Evolutionary conservation across 129 eudicot species (phyloP).

Genomic region (Saposhnikovia divaricata): DNA sequence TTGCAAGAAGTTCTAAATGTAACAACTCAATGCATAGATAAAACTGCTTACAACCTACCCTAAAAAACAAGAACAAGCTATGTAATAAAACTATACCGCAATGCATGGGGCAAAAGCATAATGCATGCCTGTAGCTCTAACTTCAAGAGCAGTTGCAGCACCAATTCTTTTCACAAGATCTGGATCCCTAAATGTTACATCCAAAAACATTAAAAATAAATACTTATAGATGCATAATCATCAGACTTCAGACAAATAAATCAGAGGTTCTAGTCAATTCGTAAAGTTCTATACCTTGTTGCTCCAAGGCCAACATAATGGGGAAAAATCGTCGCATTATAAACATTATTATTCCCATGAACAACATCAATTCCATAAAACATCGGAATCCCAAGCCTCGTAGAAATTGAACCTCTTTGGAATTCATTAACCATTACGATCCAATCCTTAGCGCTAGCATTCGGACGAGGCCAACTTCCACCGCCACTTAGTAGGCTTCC

Average conservation of each 20-base stretch:
- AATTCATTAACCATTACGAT: conserved; percentile 23
- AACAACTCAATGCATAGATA: neutral
- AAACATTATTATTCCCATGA: conserved; percentile 34
- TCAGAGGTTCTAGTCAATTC: no score
- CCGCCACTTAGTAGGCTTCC: conserved; percentile 35
- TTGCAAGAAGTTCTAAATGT: neutral
- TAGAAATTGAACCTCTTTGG: conserved; percentile 23
- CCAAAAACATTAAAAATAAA: neutral
- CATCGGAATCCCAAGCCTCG: conserved; percentile 26
- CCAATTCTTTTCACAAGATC: conserved; percentile 40
- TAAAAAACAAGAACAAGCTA: neutral
- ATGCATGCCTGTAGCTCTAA: conserved; percentile 32
- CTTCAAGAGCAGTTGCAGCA: conserved; percentile 40
- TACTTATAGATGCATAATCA: neutral
- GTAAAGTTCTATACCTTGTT: neutral
- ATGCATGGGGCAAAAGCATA: conserved; percentile 39
- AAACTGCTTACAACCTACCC: neutral
- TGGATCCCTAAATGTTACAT: conserved; percentile 22
- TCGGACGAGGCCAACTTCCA: conserved; percentile 21
- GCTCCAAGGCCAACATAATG: conserved; percentile 41
- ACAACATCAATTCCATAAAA: conserved; percentile 34
- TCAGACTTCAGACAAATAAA: neutral
- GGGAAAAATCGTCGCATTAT: conserved; percentile 35
- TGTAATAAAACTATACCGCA: conserved; percentile 20
- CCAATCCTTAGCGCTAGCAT: conserved; percentile 24